Base-by-base conservation (phyloP, 176 grass and related monocot genomes). In the Paspalum vaginatum region DNA sequence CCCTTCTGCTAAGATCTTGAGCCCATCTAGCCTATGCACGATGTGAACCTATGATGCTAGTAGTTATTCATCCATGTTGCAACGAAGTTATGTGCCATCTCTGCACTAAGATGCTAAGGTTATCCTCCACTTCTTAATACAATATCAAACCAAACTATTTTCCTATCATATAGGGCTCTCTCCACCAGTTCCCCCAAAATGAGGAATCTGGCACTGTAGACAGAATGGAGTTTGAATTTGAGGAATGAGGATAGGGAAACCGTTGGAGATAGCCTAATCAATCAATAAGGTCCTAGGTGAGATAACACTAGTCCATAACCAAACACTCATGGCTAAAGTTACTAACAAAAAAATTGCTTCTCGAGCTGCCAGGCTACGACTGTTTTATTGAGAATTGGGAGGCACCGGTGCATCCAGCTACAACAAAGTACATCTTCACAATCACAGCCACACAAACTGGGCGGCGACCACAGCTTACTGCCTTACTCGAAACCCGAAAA, bases 381-480 rank as follows among this genome's bases (percentile, higher is more conserved):
- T 81, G 50, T 37, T 27, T 69, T 32, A 32, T 32, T 32, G 3
- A 32, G 32, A 32, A 68, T 24, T 45, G 6, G 37, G 47, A 11
- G 38, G 39, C 18, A 70, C 61, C 21, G 32, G 52, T 7, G 61
- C 70, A 80, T 55, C 67, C 24, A 81, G 52, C 40, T 58, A 55
- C 44, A 47, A 56, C 56, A 77, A 57, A 32, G 32, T 3, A 32
- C 32, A 32, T 32, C 86, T 78, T 40, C 48, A 32, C 3, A 32
- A 32, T 16, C 17, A 17, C 7, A 54, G 37, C 38, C 16, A 11
- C 4, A 5, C 8, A 70, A 15, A 56, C 58, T 17, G 44, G 41
- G 59, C 24, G 20, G 18, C 68, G 22, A 86, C 61, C 44, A 69
- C 24, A 81, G 58, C 72, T 39, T 61, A 22, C 25, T 61, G 77